Percentiles rank a stretch among this genome's conserved stretches.
These are phyloP conservation scores for Parachlorella kessleri DNA, from an alignment of 139 green algal species.

Conservation along the genomic window DNA sequence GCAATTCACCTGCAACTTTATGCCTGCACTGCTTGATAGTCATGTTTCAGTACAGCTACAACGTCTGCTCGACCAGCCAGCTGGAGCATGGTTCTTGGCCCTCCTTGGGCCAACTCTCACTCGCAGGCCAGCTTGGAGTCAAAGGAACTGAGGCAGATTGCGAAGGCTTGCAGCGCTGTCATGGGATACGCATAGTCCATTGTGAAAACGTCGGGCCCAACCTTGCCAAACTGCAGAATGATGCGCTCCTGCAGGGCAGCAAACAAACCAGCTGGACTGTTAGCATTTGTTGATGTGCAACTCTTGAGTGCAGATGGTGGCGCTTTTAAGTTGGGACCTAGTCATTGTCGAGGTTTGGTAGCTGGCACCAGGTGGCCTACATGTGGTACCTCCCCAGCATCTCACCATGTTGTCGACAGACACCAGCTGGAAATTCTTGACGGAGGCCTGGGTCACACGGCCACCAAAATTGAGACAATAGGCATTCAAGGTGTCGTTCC, in stretches of 20 bases:
- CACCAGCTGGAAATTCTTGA: slow-evolving; percentile 99
- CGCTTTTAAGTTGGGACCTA: too few species aligned
- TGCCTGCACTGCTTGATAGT: too few species aligned
- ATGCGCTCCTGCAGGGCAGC: slow-evolving; percentile 59
- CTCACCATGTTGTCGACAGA: slow-evolving; percentile 34
- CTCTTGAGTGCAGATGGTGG: background rate
- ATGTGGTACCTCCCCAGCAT: too few species aligned
- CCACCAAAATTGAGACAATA: slow-evolving; percentile 99
- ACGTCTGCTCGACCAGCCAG: too few species aligned
- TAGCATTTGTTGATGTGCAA: slow-evolving; percentile 1
- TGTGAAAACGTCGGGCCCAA: slow-evolving; percentile 86
- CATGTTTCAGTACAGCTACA: too few species aligned
- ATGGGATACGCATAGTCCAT: slow-evolving; percentile 94
- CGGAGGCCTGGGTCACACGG: slow-evolving; percentile 92
- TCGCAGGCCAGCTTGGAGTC: slow-evolving; percentile 89
- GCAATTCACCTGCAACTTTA: too few species aligned
- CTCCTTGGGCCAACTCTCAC: too few species aligned
- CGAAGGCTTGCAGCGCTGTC: slow-evolving; percentile 82
- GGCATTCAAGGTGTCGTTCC: slow-evolving; percentile 90
- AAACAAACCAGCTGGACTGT: too few species aligned
- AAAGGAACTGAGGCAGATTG: slow-evolving; percentile 91
- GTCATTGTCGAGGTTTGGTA: too few species aligned
- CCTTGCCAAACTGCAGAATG: slow-evolving; percentile 94
- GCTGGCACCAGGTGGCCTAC: too few species aligned
- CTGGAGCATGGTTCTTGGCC: too few species aligned